phyloP scores from a whole-genome alignment of 129 eudicot species.

The sunflower (Helianthus annuus) region DNA sequence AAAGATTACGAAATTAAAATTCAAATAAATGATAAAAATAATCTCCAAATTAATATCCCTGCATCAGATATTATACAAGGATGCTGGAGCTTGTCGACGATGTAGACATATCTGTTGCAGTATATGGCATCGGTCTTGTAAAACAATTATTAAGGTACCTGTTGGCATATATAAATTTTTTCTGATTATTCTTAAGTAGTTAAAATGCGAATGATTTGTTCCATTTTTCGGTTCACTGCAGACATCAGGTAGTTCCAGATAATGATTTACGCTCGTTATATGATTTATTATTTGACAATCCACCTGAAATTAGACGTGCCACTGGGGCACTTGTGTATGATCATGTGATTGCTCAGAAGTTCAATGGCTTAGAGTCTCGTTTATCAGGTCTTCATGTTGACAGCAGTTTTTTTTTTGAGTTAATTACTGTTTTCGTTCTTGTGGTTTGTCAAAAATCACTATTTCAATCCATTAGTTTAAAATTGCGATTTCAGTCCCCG shows the following conservation, averaged over 20 bases:
- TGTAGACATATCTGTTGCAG: slow-evolving; percentile 87
- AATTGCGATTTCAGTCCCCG: no score
- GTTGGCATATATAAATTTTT: not conserved
- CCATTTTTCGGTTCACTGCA: slow-evolving; percentile 39
- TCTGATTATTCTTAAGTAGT: slow-evolving; percentile 6
- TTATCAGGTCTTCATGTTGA: slow-evolving; percentile 58
- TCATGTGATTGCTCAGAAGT: slow-evolving; percentile 91
- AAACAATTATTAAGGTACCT: slow-evolving; percentile 84
- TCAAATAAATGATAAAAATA: no score
- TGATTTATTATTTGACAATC: slow-evolving; percentile 87
- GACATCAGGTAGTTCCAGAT: slow-evolving; percentile 90
- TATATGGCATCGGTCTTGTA: slow-evolving; percentile 91
- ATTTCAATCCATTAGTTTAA: no score
- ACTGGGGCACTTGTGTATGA: slow-evolving; percentile 94
- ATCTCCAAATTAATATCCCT: no score
- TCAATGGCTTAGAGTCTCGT: slow-evolving; percentile 60
- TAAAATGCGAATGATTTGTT: not conserved
- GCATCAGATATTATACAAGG: slow-evolving; percentile 66
- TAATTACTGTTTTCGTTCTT: no score
- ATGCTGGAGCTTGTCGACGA: slow-evolving; percentile 99
- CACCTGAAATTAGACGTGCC: slow-evolving; percentile 93
- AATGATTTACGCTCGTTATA: slow-evolving; percentile 90
- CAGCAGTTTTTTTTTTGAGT: not conserved
- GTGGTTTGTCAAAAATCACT: no score
- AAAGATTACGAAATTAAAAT: no score